Base-by-base conservation (phyloP, 2,329 filamentous ascomycete species). In the Pyricularia grisea region DNA sequence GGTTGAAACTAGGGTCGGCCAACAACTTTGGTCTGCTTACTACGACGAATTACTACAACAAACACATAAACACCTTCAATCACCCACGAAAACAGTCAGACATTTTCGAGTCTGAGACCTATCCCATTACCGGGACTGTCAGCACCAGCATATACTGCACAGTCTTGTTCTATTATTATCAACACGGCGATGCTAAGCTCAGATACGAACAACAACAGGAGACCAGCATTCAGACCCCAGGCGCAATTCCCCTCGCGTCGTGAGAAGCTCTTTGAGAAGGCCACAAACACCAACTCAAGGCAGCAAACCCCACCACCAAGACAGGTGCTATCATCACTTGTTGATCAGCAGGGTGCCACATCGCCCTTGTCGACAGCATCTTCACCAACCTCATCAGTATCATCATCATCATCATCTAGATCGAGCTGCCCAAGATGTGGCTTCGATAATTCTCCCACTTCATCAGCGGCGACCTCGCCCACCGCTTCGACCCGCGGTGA, bases 401-500 rank as follows among this genome's bases (percentile, higher is more conserved):
- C 69, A 30, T 68, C 33, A 11, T 36, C 63, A 50, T 25, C 50
- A 23, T 25, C 63, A 65, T 17, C 64, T 5, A 23, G 68, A 25
- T 23, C 28, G 23, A 69, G 70, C 66, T 73, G 72, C 42, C 71
- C 71, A 5, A 70, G 71, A 30, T 73, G 72, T 67, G 72, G 72
- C 70, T 68, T 69, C 23, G 61, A 55, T 17, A 42, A 58, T n/a
- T 50, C 42, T n/a, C 55, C 64, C 50, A 28, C 65, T 7, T 66
- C 68, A 5, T 66, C 68, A 12, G 31, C 68, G 36, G 65, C 68
- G 3, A 58, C 58, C 12, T 68, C 67, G 50, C 67, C 67, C 12
- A 30, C 60, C 10, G 28, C 27, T 5, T 36, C 58, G 3, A 60
- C 23, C 25, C 60, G 66, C 36, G 30, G 42, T 25, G 61, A 60